Base-by-base conservation (phyloP, 2,329 filamentous ascomycete species). In the Pleurostoma richardsiae region DNA sequence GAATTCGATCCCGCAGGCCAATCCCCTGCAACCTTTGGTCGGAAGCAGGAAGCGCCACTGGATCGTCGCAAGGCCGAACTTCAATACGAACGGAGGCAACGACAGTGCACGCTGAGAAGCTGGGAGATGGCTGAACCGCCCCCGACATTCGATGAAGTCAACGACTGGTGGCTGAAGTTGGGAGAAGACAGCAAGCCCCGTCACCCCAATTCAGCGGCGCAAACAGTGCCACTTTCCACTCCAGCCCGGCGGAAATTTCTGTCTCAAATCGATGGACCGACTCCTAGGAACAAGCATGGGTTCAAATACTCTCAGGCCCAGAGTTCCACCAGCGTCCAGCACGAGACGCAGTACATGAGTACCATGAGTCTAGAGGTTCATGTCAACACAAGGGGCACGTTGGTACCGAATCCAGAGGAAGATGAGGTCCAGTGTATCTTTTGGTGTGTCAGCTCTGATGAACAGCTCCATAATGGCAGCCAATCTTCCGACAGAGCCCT, bases 301-400 rank as follows among this genome's bases (percentile, higher is more conserved):
- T 92, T 91, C 71, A 94, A 91, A 61, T 95, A 88, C 62, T 90
- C 86, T 0, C 90, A 91, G 55, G 88, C 84, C 59, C 76, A 79
- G 51, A 81, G 83, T 54, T 84, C 84, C 2, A 87, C 85, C 0
- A 90, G 83, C 54, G 83, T 95, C 19, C 81, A 89, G 58, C 88
- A 92, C 54, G 89, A 95, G 63, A 83, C 82, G 3, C 88, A 94
- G 56, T 95, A 96, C 63, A 97, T 99, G 94, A 96, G 88, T 55
- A 90, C 86, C 19, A 91, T 99, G 88, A 95, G 90, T 54, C 67
- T 99, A 5, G 94, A 99, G 62, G 70, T 97, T 4, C 92, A 99
- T 61, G 85, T 95, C 51, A 96, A 95, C 56, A 94, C 87, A 4
- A 79, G 92, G 47, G 89, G 82, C 5, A 83, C 81, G 42, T 74